A percentile compares a stretch with the other conserved stretches of the same genome.
Conservation (phyloP, 2,329 filamentous ascomycete genomes). For the Trichoderma koningiopsis region DNA sequence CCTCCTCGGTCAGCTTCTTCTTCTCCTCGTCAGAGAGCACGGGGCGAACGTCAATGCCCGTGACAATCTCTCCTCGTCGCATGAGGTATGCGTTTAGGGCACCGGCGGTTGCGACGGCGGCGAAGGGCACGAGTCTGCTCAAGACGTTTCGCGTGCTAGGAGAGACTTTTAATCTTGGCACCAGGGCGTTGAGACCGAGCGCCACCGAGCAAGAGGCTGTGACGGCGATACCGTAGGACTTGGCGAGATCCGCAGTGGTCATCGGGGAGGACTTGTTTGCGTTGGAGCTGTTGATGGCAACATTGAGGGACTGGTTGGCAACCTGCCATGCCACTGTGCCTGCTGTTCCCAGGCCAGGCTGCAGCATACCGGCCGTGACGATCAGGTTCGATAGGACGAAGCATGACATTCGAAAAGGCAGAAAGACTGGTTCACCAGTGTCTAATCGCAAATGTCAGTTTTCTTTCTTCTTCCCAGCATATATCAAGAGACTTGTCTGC, state of each 20-base stretch:
- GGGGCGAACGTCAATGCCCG: slow-evolving; percentile 90
- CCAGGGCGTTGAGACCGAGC: slow-evolving; percentile 84
- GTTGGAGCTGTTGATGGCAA: slow-evolving; percentile 96
- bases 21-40: slow-evolving; percentile 73
- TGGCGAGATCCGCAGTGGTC: slow-evolving; percentile 74
- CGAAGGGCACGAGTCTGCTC: slow-evolving; percentile 89
- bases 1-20: slow-evolving; percentile 54
- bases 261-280: slow-evolving; percentile 96
- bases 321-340: slow-evolving; percentile 95
- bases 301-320: slow-evolving; percentile 95
- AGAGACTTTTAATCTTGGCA: slow-evolving; percentile 80
- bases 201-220: slow-evolving; percentile 92
- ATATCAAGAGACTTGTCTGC: background rate
- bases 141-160: slow-evolving; percentile 77
- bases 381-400: slow-evolving; percentile 93
- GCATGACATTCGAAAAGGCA: slow-evolving; percentile 96
- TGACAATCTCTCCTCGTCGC: slow-evolving; percentile 92
- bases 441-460: slow-evolving; percentile 55
- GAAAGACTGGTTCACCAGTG: slow-evolving; percentile 85
- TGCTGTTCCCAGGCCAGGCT: slow-evolving; percentile 76
- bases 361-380: slow-evolving; percentile 96
- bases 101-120: slow-evolving; percentile 88
- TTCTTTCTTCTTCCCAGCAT: background rate
- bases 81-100: slow-evolving; percentile 96
- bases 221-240: slow-evolving; percentile 91